These are phyloP conservation scores for Fusarium vanettenii DNA, from an alignment of 2,329 filamentous ascomycete genomes.

Conservation along the genomic window DNA sequence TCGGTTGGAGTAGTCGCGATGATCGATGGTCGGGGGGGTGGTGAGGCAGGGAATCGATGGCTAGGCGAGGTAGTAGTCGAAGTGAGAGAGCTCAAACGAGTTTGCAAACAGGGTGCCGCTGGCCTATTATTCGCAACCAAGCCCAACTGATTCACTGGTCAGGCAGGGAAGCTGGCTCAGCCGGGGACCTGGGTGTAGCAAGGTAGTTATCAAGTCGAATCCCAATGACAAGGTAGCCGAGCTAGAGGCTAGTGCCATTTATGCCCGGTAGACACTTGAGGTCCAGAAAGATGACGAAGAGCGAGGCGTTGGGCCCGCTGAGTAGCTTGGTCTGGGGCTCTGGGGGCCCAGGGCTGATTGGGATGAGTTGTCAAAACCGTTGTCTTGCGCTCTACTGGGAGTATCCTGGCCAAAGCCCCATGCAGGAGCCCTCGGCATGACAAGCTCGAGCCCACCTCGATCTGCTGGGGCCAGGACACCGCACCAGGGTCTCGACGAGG, in stretches of 20 bases:
- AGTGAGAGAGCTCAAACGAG: slow-evolving; percentile 37
- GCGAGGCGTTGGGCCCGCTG: slow-evolving; percentile 42
- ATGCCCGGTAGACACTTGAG: slow-evolving; percentile 44
- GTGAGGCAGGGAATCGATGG: slow-evolving; percentile 42
- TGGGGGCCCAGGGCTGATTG: slow-evolving; percentile 46
- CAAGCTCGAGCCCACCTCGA: slow-evolving; percentile 55
- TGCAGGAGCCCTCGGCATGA: slow-evolving; percentile 53
- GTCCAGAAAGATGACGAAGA: slow-evolving; percentile 45
- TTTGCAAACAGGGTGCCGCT: slow-evolving; percentile 43
- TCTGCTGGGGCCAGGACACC: slow-evolving; percentile 52
- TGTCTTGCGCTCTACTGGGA: slow-evolving; percentile 54
- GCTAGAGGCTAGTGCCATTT: slow-evolving; percentile 44
- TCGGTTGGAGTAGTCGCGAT: slow-evolving; percentile 39
- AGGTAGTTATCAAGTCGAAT: slow-evolving; percentile 46
- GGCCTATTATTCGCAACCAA: slow-evolving; percentile 45
- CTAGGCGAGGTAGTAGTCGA: slow-evolving; percentile 40
- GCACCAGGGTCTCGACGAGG: slow-evolving; percentile 54
- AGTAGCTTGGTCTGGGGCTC: slow-evolving; percentile 45
- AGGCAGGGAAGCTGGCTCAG: slow-evolving; percentile 45
- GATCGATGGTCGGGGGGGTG: slow-evolving; percentile 40
- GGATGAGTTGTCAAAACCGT: slow-evolving; percentile 52
- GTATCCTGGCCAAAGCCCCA: slow-evolving; percentile 52
- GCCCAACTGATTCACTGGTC: slow-evolving; percentile 42
- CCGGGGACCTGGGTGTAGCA: slow-evolving; percentile 42
- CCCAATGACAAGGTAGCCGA: slow-evolving; percentile 43